phyloP scores from a whole-genome alignment of 257 asterid genomes.

The Fraxinus quadrangulata region DNA sequence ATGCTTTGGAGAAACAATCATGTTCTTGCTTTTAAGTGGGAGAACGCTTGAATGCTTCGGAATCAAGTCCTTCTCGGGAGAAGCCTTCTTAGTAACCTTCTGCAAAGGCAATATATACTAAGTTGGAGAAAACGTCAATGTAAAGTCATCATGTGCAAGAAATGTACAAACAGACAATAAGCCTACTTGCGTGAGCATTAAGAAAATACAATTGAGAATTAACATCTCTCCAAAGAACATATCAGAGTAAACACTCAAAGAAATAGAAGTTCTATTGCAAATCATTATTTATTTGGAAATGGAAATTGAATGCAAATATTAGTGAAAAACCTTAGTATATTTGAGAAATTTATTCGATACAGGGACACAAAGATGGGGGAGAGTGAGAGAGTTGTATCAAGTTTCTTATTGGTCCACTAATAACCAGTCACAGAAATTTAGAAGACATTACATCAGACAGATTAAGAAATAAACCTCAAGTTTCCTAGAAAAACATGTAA shows the following conservation, averaged over 20 bases:
- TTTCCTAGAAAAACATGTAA: not conserved
- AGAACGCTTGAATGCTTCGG: conserved; percentile 43
- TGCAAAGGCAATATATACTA: conserved; percentile 21
- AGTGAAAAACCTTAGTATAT: not conserved
- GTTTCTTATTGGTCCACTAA: not conserved
- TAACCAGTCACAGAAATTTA: not conserved
- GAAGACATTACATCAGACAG: not conserved
- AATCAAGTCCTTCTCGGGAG: conserved; percentile 30
- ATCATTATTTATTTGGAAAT: not conserved
- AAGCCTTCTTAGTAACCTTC: conserved; percentile 40
- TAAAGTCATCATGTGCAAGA: not conserved
- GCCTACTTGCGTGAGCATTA: not conserved
- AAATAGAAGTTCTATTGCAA: not conserved
- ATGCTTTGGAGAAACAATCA: conserved; percentile 51
- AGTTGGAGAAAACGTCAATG: not conserved
- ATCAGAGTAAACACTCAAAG: not conserved
- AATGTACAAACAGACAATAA: not conserved
- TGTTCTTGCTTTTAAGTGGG: conserved; percentile 71
- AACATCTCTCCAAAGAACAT: not conserved
- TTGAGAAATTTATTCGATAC: not conserved
- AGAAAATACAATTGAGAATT: not conserved
- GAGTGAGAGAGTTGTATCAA: not conserved
- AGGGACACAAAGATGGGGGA: not conserved
- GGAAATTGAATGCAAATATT: not conserved
- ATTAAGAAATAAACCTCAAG: not conserved